A percentile compares a stretch with the other conserved stretches of the same genome.
Evolutionary conservation across 1,284 basidiomycete species (phyloP).

Genomic region (Volvariella volvacea): DNA sequence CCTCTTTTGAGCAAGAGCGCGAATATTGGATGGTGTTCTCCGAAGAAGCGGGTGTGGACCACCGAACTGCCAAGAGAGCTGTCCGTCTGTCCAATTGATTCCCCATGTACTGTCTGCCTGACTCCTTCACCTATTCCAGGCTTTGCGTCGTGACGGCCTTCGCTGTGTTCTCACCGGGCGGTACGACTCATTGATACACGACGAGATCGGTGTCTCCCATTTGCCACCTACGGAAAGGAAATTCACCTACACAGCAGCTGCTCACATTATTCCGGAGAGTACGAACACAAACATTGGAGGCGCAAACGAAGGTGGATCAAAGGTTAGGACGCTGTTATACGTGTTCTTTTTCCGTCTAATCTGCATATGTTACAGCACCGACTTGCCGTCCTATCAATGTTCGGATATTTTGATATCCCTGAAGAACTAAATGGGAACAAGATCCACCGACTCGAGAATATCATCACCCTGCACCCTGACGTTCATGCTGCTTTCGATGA

Average conservation of each 20-base stretch:
- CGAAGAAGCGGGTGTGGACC: too few species aligned
- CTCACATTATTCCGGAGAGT: slow-evolving; percentile 2
- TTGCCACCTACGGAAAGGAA: slow-evolving; percentile 6
- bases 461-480: slow-evolving; percentile 19
- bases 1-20: too few species aligned
- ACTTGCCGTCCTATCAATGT: neutral
- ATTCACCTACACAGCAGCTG: slow-evolving; percentile 7
- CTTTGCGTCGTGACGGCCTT: slow-evolving; percentile 20
- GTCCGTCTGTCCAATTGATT: too few species aligned
- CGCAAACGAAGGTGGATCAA: neutral
- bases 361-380: neutral
- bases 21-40: too few species aligned
- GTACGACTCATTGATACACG: slow-evolving; percentile 13
- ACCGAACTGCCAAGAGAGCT: too few species aligned
- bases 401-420: neutral
- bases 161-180: slow-evolving; percentile 20
- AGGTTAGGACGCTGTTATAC: neutral
- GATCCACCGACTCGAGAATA: slow-evolving; percentile 23
- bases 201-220: slow-evolving; percentile 5
- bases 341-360: neutral
- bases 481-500: slow-evolving; percentile 18
- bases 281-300: slow-evolving; percentile 3
- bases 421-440: slow-evolving; percentile 16
- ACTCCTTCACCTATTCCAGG: too few species aligned
- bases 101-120: too few species aligned